Base-by-base conservation (phyloP, 1,139 yeast species). In the Maudiozyma humilis region DNA sequence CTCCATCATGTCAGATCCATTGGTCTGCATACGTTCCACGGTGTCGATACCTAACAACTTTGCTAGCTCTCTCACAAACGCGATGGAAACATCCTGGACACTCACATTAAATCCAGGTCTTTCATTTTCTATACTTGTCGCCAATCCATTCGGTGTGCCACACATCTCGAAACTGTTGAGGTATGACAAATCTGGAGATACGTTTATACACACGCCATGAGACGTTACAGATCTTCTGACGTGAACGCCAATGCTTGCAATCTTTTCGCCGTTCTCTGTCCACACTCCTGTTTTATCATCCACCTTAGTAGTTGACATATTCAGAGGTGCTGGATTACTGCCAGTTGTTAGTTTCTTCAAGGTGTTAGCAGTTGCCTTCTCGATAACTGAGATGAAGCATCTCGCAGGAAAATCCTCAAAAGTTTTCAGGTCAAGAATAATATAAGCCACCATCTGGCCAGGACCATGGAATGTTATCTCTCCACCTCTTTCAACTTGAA, bases 391-490 rank as follows among this genome's bases (percentile, higher is more conserved):
- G 1, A 93, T 91, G 59, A 79, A 85, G 62, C 95, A 86, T 53
- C 79, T 75, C 0, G 88, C 82, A 0, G 85, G 73, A 36, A 88
- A 67, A 41, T 73, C 65, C 33, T 65, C 56, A 55, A 84, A 83
- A 38, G 75, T 71, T 49, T 74, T 72, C 44, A 91, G 68, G 60
- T 91, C 96, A 37, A 93, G 49, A 2, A 93, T 73, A 15, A 93
- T 80, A 58, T 89, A 93, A 2, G 87, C 79, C 3, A 89, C 96
- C 38, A 88, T 63, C 63, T 93, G 99, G 0, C 98, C 98, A 2
- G 89, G 82, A 0, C 97, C 97, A 66, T 93, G 99, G 73, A 87
- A 93, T 0, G 98, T 91, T 1, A 91, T 79, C 60, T 91, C 95
- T 0, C 99, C 99, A n/a, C 99, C 99, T 48, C 99, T 71, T 48